phyloP scores from a whole-genome alignment of 306 rosid genomes.

The Pyrus betulifolia region DNA sequence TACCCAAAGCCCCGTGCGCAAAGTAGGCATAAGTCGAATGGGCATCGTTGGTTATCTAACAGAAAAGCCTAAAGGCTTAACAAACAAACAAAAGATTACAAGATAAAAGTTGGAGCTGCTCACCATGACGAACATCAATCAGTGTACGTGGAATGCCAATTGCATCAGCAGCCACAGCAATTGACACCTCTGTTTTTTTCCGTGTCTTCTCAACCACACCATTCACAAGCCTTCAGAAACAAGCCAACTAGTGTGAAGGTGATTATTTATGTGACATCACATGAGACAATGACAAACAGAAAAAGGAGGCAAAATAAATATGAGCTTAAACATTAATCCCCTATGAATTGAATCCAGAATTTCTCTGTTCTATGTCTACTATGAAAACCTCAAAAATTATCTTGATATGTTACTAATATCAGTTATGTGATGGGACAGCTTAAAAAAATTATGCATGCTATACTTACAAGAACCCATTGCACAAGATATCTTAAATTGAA shows the following conservation, averaged over 20 bases:
- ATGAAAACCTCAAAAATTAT: neutral
- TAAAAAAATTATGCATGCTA: neutral
- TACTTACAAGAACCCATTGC: neutral
- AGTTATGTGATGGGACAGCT: no score
- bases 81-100: neutral
- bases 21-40: neutral
- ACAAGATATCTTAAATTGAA: no score
- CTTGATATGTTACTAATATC: neutral
- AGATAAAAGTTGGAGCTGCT: slow-evolving; percentile 1
- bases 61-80: neutral
- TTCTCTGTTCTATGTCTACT: neutral
- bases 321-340: neutral
- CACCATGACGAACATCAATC: slow-evolving; percentile 92
- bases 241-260: slow-evolving; percentile 1
- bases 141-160: slow-evolving; percentile 77
- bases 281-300: neutral
- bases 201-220: slow-evolving; percentile 83
- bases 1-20: neutral
- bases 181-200: slow-evolving; percentile 52
- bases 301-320: neutral
- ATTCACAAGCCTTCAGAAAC: slow-evolving; percentile 73
- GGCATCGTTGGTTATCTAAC: neutral
- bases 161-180: slow-evolving; percentile 67
- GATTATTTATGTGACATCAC: neutral
- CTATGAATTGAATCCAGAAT: neutral